Base-by-base conservation (phyloP, 163 green algal genomes). In the Prototheca cutis region DNA sequence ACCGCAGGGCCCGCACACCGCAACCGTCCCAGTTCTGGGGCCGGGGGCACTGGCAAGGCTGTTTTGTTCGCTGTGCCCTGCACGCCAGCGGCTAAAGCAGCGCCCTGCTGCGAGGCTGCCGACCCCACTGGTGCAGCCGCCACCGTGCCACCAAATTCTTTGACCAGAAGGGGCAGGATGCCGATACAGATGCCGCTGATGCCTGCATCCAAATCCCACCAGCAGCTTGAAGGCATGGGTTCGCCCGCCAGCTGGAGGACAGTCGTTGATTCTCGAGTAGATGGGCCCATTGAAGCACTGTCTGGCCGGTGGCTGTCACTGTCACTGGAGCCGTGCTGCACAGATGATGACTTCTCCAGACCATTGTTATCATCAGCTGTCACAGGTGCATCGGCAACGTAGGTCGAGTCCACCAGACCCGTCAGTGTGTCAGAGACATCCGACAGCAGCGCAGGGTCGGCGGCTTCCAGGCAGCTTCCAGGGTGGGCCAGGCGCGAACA, bases 171-270 rank as follows among this genome's bases (percentile, higher is more conserved):
- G 21, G 49, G 49, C 27, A 56, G 49, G 49, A 56, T 56, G 49
- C 8, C 49, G 21, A 56, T 27, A 13, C 25, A 24, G 28, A 56
- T 34, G 49, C 25, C 27, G 8, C 13, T n/a, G 21, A 13, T 27
- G 49, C 27, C 49, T 10, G 8, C 49, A 27, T 56, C 49, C 27
- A 56, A 27, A 27, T 33, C 28, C 49, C 49, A 56, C 49, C 49
- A 56, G 27, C 7, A 17, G 7, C 8, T 5, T 8, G 13, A 17
- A 17, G 10, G 6, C 13, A 51, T 23, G 42, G 42, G 13, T 8
- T 21, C 42, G 17, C 17, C 42, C 18, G 18, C 42, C 13, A 51
- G 42, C 42, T 45, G 36, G 10, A 45, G 36, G 10, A 13, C 8
- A 13, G 13, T 13, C 36, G 36, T 21, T n/a, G n/a, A n/a, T n/a